These are phyloP conservation scores for Orbilia quercus DNA, from an alignment of 2,329 filamentous ascomycete species.

Conservation along the genomic window DNA sequence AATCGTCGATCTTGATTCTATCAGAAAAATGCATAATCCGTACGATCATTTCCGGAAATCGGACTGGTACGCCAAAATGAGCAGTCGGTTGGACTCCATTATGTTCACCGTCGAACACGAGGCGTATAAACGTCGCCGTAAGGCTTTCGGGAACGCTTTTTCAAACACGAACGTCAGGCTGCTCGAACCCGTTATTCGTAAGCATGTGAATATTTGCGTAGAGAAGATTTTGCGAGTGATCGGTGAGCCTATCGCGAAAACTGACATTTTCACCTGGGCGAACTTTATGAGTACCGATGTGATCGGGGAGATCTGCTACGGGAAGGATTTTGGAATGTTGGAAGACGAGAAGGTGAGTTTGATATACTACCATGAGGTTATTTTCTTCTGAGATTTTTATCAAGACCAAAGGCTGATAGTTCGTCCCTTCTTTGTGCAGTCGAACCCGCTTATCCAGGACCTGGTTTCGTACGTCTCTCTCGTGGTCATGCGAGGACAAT, in stretches of 20 bases:
- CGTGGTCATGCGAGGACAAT: conserved; percentile 2
- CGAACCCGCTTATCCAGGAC: conserved; percentile 5
- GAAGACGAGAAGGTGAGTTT: conserved; percentile 25
- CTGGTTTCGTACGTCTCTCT: neutral
- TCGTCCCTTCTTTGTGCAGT: no score
- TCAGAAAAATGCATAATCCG: conserved; percentile 10
- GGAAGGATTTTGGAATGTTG: conserved; percentile 15
- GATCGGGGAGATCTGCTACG: conserved; percentile 24
- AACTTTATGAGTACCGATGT: conserved; percentile 11
- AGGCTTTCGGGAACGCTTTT: conserved; percentile 12
- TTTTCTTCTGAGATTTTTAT: no score
- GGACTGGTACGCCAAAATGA: conserved; percentile 1
- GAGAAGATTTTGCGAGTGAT: conserved; percentile 4
- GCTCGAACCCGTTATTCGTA: conserved; percentile 29
- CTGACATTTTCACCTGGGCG: neutral
- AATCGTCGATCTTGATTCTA: conserved; percentile 10
- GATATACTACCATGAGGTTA: no score
- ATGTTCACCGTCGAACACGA: neutral
- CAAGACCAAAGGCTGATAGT: no score
- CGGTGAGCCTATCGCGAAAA: neutral
- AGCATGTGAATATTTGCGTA: conserved; percentile 4
- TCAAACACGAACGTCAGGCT: conserved; percentile 19
- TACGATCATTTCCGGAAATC: conserved; percentile 8
- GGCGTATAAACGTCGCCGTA: conserved; percentile 7
- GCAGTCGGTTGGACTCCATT: neutral